These are phyloP conservation scores for Aspergillus bridgeri DNA, from an alignment of 495 filamentous ascomycete genomes.

Conservation along the genomic window DNA sequence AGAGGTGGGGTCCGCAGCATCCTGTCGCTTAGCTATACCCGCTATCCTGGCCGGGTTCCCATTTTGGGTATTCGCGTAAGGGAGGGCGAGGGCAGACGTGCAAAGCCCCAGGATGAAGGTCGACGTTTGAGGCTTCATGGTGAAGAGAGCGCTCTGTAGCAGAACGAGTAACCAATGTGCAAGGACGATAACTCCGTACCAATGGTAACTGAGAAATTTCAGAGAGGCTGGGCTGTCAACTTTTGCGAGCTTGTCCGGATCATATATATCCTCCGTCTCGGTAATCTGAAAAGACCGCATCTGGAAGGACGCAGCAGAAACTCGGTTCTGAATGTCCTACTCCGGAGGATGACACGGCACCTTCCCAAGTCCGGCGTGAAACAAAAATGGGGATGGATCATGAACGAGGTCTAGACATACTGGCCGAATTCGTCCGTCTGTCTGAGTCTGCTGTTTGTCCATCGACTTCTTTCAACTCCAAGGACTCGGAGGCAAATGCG, in stretches of 20 bases:
- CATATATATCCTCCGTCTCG: neutral
- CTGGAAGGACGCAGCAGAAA: neutral
- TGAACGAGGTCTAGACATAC: neutral
- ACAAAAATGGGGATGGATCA: neutral
- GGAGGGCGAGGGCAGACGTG: neutral
- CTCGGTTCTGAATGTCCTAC: neutral
- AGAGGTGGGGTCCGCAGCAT: neutral
- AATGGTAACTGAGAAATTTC: neutral
- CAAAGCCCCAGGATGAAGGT: neutral
- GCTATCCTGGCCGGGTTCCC: neutral
- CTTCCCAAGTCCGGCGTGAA: neutral
- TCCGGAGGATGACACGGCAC: neutral
- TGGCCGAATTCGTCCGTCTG: neutral
- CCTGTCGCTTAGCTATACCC: neutral
- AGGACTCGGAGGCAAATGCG: too few relatives aligned
- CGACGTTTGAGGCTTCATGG: slow-evolving; percentile 3
- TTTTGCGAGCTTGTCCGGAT: neutral
- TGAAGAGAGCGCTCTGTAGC: neutral
- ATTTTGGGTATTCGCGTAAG: neutral
- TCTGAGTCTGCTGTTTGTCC: neutral
- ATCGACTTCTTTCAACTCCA: neutral
- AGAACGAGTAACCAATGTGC: neutral
- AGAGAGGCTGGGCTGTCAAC: neutral
- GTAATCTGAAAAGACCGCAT: neutral
- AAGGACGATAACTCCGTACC: too few relatives aligned